Evolutionary conservation across 768 basidiomycete genomes (phyloP), one percentile per base, ranked within the genome.

Genomic region (Collybia sordida): DNA sequence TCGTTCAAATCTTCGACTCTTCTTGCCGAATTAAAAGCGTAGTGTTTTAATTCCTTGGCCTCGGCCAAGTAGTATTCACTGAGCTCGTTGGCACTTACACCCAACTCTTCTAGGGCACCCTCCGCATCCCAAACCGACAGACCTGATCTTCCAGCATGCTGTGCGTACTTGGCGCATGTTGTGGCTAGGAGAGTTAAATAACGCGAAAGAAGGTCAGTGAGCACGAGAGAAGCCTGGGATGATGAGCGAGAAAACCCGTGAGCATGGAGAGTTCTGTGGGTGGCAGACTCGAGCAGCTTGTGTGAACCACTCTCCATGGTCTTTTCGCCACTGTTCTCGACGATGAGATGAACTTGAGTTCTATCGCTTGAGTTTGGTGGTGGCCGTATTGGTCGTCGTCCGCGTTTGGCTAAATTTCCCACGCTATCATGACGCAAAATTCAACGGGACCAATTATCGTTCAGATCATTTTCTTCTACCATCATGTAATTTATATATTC

Each of bases 171-270:
- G 18, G 84, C 84, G 59, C 83, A 85, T 6, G 88, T 82, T 1
- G 79, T 71, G 1, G 86, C 71, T 17, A 91, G 72, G 21, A 91
- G 72, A 8, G 78, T 57, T 49, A 92, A 71, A 65, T 92, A 93
- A 48, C 87, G 83, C 31, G 86, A 76, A 55, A 93, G 78, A 54
- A 92, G 73, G 67, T 88, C 89, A 11, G 88, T 86, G 41, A 93
- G 75, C 15, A 86, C 79, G 21, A 79, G 68, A 8, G 83, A 75
- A 3, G 91, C 88, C 60, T 87, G 85, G 1, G 82, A 69, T 2
- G 91, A 93, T 0, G 90, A 79, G 44, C 88, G 79, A 31, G 86
- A 82, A 68, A 93, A 93, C 53, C 77, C 77, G 56, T 91, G 82
- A 0, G 88, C 85, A 55, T 92, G 89, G 14, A 92, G 76, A 15